Evolutionary conservation across 2,329 filamentous ascomycete genomes (phyloP), one percentile per base, ranked within the genome.

Genomic region (Fusarium pseudonygamai): DNA sequence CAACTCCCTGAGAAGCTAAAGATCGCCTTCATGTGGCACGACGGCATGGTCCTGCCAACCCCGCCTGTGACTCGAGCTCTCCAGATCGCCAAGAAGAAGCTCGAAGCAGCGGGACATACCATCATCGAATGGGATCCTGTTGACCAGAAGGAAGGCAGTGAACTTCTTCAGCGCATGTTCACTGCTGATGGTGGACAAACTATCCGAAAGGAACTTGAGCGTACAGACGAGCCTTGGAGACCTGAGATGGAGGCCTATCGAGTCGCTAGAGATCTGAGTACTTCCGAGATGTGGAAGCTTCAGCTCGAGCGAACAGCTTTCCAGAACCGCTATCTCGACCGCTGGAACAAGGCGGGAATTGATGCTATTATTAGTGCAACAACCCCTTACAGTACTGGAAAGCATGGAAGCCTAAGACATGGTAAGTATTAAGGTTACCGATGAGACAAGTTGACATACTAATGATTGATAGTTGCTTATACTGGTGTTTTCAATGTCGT

Each of bases 291-390:
- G 80, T 88, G 86, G 86, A 80, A 82, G 72, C 73, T 87, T 50
- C 85, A 87, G 30, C 55, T 82, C 4, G 84, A 87, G 65, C 80
- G 86, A 13, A 80, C 82, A 1, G 83, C 78, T 0, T 87, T 82
- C 70, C 85, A 87, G 78, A 85, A 85, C 69, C 77, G 78, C 15
- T 86, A 87, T 57, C 78, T 87, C 1, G 83, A 86, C 45, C 80
- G 83, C 6, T 87, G 85, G 86, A 82, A 82, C 39, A 78, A 77
- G 52, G 82, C 83, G 0, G 84, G 83, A 4, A 86, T 92, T 13
- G 92, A 93, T 76, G 89, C 89, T 3, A 85, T 93, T 14, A 78
- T 93, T 3, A 89, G 88, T 57, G 91, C 91, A 0, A 86, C 84
- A 0, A 85, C 84, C 37, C 84, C 85, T 1, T 87, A 84, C 56